Evolutionary conservation across 345 rosid genomes (phyloP), one percentile per base, ranked within the genome.

Genomic region (Eucalyptus coolabah): DNA sequence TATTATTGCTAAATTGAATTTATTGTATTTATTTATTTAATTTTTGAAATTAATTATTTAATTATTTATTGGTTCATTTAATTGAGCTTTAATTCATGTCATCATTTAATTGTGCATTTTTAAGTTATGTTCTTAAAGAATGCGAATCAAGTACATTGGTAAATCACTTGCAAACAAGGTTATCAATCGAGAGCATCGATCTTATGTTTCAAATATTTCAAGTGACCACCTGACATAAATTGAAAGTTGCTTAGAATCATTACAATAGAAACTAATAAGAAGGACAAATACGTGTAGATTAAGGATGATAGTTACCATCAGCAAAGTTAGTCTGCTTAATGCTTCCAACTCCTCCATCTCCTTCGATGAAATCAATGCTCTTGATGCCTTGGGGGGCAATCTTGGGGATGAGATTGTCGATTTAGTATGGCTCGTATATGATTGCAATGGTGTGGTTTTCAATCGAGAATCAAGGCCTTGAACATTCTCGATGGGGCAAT

Each of bases 341-440:
- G 88, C 88, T 92, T 77, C 93, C 92, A 37, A 91, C 89, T 17
- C 93, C 93, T 40, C 95, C 95, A 89, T 91, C 88, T 9, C 94
- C 94, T 90, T 91, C 80, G 12, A 93, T 59, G 49, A 69, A 81
- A 60, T 90, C 89, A 24, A 90, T n/a, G 63, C 81, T 89, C 44
- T 90, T 82, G 49, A 93, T 7, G 45, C 87, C 89, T 10, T 92
- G 89, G 56, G 95, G 94, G 85, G 91, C 11, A 37, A 91, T 45
- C 72, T 85, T 89, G 24, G 90, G 94, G 54, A 87, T 40, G 82
- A 87, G 81, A n/a, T 87, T n/a, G n/a, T n/a, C n/a, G n/a, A n/a
- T n/a, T n/a, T n/a, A n/a, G n/a, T n/a, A n/a, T n/a, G n/a, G n/a
- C n/a, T n/a, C n/a, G n/a, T n/a, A n/a, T n/a, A n/a, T n/a, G n/a